A percentile compares a stretch with the other conserved stretches of the same genome.
phyloP scores from a whole-genome alignment of 208 protist species.

The Acanthamoeba lenticulata region DNA sequence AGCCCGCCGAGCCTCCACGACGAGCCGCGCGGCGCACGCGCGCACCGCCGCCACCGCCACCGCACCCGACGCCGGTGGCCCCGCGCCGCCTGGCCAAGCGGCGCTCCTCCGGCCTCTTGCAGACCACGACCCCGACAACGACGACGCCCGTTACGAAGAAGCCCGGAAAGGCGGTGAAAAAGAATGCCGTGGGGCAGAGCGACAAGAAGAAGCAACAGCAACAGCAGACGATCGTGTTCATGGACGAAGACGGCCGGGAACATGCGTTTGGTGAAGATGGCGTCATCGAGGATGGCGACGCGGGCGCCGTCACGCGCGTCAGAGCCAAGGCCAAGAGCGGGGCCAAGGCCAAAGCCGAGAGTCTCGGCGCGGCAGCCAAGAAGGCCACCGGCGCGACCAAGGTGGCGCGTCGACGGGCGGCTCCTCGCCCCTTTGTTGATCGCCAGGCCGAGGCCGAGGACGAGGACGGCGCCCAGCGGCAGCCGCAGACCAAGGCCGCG shows the following conservation, averaged over 20 bases:
- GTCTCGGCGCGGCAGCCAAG: no score
- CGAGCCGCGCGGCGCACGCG: no score
- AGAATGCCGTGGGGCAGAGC: no score
- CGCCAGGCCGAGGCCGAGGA: background rate
- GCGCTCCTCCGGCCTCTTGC: no score
- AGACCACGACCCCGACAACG: no score
- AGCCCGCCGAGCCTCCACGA: no score
- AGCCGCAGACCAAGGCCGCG: background rate
- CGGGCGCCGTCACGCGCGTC: background rate
- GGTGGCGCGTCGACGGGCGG: background rate
- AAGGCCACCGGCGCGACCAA: background rate
- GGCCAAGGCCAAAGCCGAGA: background rate
- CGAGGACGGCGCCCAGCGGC: background rate
- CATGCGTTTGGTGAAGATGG: background rate
- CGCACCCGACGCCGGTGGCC: no score
- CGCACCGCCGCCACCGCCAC: no score
- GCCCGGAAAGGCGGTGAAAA: background rate
- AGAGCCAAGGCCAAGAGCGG: background rate
- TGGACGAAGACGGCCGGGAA: background rate
- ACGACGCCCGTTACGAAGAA: no score
- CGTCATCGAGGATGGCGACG: background rate
- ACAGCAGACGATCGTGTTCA: background rate
- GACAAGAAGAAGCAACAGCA: background rate
- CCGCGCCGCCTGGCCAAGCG: no score
- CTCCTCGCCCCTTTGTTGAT: background rate